These are phyloP conservation scores for Arthrobotrys pseudoclavata DNA, from an alignment of 2,329 filamentous ascomycete genomes.

Conservation along the genomic window DNA sequence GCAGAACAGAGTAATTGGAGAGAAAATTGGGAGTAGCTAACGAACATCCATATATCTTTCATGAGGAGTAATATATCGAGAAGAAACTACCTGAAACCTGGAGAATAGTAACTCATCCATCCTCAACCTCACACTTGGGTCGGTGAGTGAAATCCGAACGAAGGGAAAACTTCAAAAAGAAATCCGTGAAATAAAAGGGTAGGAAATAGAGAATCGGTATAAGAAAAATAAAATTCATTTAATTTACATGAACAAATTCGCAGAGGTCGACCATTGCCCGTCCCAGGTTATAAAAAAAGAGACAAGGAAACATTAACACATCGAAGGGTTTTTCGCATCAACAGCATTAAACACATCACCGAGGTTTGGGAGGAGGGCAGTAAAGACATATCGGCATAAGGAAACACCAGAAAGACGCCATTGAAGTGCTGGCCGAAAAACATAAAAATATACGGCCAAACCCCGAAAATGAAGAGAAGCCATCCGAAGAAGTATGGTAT, in stretches of 20 bases:
- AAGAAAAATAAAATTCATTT: conserved; percentile 58
- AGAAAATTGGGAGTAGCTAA: neutral
- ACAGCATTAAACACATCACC: conserved; percentile 41
- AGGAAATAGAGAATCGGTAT: conserved; percentile 29
- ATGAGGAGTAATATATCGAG: neutral
- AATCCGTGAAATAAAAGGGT: neutral
- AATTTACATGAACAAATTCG: conserved; percentile 57
- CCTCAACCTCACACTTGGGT: neutral
- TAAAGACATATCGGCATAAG: conserved; percentile 37
- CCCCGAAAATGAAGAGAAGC: conserved; percentile 27
- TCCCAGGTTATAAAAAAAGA: conserved; percentile 23
- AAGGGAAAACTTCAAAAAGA: neutral
- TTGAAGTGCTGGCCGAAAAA: conserved; percentile 36
- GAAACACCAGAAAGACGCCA: conserved; percentile 55
- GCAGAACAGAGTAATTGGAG: neutral
- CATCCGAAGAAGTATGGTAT: conserved; percentile 19
- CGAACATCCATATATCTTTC: too few relatives aligned
- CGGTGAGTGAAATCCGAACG: neutral
- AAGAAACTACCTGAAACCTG: too few relatives aligned
- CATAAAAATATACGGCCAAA: conserved; percentile 22
- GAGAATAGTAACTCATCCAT: neutral
- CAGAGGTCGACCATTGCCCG: conserved; percentile 23
- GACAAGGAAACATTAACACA: conserved; percentile 35
- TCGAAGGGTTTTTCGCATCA: conserved; percentile 40
- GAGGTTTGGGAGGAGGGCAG: conserved; percentile 10